Percentiles rank a stretch among this genome's conserved stretches.
phyloP scores from a whole-genome alignment of 768 basidiomycete species.

The Gloeophyllum trabeum region DNA sequence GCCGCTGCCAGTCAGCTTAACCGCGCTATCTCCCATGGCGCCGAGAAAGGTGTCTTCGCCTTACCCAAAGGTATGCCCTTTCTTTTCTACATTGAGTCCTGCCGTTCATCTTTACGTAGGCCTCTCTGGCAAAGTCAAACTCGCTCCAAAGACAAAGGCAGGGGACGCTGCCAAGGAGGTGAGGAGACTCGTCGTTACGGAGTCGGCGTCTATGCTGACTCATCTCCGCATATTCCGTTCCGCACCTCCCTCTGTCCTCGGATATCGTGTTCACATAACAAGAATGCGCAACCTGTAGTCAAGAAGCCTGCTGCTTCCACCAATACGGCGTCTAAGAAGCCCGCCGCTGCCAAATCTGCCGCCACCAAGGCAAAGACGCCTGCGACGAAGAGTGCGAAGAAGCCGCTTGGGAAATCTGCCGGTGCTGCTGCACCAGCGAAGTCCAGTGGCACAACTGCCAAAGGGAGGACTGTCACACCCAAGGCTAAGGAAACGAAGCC shows the following conservation, averaged over 20 bases:
- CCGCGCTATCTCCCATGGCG: constrained; percentile 71
- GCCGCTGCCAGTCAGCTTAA: constrained; percentile 73
- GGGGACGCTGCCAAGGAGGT: constrained; percentile 56
- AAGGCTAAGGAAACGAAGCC: constrained; percentile 8
- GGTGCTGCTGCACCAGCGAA: no score
- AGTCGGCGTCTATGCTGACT: constrained; percentile 8
- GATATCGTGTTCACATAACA: constrained; percentile 4
- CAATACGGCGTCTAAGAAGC: constrained; percentile 20
- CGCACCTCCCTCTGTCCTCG: neutral
- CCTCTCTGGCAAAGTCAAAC: constrained; percentile 47
- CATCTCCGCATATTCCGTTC: constrained; percentile 14
- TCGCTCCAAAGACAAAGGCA: constrained; percentile 50
- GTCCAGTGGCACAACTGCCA: constrained; percentile 17
- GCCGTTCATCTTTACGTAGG: constrained; percentile 16
- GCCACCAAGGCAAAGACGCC: constrained; percentile 12
- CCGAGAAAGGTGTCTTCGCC: constrained; percentile 72
- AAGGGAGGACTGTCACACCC: constrained; percentile 11
- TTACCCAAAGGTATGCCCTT: constrained; percentile 69
- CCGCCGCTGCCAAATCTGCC: constrained; percentile 14
- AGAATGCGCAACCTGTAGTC: no score
- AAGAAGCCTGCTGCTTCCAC: constrained; percentile 21
- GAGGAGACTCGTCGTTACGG: constrained; percentile 15
- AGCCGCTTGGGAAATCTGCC: no score
- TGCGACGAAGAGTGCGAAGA: constrained; percentile 16
- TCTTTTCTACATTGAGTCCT: constrained; percentile 1